Evolutionary conservation across 371 early-diverging fungal species (phyloP).

Genomic region (Mortierella sp.): DNA sequence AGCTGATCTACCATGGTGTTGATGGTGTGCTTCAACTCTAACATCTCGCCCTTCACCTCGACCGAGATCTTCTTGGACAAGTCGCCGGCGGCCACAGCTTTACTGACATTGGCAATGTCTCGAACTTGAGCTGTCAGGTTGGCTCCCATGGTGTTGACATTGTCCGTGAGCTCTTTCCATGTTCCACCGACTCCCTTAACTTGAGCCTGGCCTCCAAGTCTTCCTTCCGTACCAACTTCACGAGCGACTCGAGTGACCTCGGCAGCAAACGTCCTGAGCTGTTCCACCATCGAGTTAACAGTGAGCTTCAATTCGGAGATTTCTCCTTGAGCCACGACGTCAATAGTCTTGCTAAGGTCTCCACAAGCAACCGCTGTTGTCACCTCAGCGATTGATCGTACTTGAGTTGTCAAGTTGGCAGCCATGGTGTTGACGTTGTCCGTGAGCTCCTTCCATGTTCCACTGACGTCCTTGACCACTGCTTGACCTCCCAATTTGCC

Average conservation of each 20-base stretch:
- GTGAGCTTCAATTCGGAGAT: slow-evolving; percentile 55
- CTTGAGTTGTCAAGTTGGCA: slow-evolving; percentile 69
- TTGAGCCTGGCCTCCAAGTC: slow-evolving; percentile 1
- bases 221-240: not conserved
- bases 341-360: slow-evolving; percentile 69
- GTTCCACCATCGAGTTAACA: not conserved
- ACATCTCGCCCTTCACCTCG: slow-evolving; percentile 47
- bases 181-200: not conserved
- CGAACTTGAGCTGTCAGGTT: slow-evolving; percentile 63
- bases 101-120: slow-evolving; percentile 61
- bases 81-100: slow-evolving; percentile 62
- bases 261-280: not conserved
- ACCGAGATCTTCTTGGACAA: slow-evolving; percentile 41
- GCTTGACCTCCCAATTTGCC: slow-evolving; percentile 1
- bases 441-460: slow-evolving; percentile 2
- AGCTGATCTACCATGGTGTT: slow-evolving; percentile 67
- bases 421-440: slow-evolving; percentile 7
- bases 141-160: slow-evolving; percentile 62
- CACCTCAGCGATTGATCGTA: slow-evolving; percentile 71
- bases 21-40: slow-evolving; percentile 61
- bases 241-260: slow-evolving; percentile 2
- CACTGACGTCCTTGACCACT: slow-evolving; percentile 3
- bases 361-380: slow-evolving; percentile 69
- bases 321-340: slow-evolving; percentile 71
- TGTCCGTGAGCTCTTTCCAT: slow-evolving; percentile 34